phyloP scores from a whole-genome alignment of 2,329 filamentous ascomycete genomes.

The Penicillium janthinellum region DNA sequence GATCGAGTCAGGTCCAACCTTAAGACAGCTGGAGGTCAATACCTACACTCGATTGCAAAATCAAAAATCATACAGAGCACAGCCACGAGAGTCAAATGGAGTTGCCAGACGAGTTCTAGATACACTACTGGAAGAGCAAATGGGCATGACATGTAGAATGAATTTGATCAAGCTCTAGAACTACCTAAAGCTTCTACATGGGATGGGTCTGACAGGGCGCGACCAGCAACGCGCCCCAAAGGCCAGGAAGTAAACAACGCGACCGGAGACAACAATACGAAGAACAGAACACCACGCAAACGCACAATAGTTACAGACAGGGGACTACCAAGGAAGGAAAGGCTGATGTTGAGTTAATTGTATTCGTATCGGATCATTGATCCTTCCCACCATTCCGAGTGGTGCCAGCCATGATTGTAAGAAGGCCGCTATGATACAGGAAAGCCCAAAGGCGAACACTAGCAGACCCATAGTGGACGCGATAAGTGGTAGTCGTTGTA shows the following conservation, averaged over 20 bases:
- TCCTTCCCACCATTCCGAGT: conserved; percentile 34
- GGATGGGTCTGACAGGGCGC: too few relatives aligned
- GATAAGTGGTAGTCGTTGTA: conserved; percentile 41
- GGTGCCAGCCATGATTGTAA: conserved; percentile 39
- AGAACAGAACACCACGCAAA: background rate
- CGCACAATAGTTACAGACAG: background rate
- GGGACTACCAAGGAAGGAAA: background rate
- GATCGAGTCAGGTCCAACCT: too few relatives aligned
- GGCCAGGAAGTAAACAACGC: background rate
- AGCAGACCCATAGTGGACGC: conserved; percentile 44
- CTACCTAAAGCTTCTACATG: too few relatives aligned
- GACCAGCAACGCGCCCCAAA: too few relatives aligned
- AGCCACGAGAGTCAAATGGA: too few relatives aligned
- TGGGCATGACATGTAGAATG: too few relatives aligned
- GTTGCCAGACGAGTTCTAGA: too few relatives aligned
- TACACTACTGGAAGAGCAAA: too few relatives aligned
- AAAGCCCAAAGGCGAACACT: conserved; percentile 42
- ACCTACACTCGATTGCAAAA: too few relatives aligned
- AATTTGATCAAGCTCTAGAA: too few relatives aligned
- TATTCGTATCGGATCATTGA: conserved; percentile 42
- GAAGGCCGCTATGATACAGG: conserved; percentile 48
- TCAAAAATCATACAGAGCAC: too few relatives aligned
- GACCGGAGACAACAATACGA: background rate
- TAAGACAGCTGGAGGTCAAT: too few relatives aligned
- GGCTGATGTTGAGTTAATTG: conserved; percentile 21